Conservation (phyloP, 495 filamentous ascomycete species). For the Aspergillus ellipticus region DNA sequence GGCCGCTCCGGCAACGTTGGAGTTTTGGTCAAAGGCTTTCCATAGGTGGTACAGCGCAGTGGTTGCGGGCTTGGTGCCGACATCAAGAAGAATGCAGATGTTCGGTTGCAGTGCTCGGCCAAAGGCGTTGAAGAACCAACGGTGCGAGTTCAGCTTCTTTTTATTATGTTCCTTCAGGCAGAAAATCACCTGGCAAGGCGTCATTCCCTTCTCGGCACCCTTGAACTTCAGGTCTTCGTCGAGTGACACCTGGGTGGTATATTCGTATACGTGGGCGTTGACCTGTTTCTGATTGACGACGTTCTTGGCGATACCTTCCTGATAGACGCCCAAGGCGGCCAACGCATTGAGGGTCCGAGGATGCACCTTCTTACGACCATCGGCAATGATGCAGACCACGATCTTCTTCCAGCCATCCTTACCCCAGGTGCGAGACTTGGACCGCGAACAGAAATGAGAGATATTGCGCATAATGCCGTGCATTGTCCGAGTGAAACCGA, state of each 20-base stretch:
- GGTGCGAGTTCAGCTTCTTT: conserved; percentile 97
- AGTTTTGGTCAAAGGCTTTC: conserved; percentile 98
- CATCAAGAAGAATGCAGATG: conserved; percentile 93
- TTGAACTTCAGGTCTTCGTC: conserved; percentile 97
- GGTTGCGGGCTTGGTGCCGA: conserved; percentile 83
- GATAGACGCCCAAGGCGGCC: conserved; percentile 97
- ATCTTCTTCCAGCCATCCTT: conserved; percentile 99
- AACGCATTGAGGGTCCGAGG: conserved; percentile 91
- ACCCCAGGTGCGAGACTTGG: conserved; percentile 92
- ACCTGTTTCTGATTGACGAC: conserved; percentile 86
- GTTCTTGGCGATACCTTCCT: conserved; percentile 98
- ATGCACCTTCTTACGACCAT: conserved; percentile 92
- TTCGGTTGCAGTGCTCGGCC: conserved; percentile 90
- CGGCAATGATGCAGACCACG: conserved; percentile 92
- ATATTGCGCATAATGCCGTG: conserved; percentile 99
- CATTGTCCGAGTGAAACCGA: conserved; percentile 95
- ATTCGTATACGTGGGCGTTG: conserved; percentile 94
- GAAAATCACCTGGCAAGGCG: conserved; percentile 98
- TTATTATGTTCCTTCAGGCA: conserved; percentile 97
- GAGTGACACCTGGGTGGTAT: conserved; percentile 95
- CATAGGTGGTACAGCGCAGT: conserved; percentile 95
- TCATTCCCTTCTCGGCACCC: conserved; percentile 96
- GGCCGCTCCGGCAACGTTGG: conserved; percentile 91
- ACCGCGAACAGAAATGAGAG: conserved; percentile 87
- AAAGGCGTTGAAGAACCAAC: conserved; percentile 99